A percentile compares a stretch with the other conserved stretches of the same genome.
Evolutionary conservation across 192 early-diverging fungal species (phyloP).

Genomic region (Coemansia sp.): DNA sequence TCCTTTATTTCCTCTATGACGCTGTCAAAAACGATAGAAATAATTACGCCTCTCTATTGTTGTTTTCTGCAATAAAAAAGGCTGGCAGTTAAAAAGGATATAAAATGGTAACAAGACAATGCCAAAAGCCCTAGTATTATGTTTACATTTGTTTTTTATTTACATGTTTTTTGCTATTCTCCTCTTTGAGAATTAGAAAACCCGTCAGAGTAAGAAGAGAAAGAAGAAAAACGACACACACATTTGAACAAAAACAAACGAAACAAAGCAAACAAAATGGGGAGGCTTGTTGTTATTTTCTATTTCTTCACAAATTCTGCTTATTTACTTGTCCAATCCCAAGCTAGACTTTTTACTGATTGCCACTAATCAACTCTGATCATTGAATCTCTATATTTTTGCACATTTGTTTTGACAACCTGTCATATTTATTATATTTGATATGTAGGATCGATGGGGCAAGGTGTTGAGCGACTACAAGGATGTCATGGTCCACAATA

Average conservation of each 20-base stretch:
- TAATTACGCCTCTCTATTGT: neutral
- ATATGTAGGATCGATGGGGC: conserved; percentile 55
- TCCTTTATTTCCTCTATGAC: neutral
- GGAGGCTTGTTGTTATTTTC: neutral
- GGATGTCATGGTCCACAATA: conserved; percentile 53
- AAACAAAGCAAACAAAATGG: no score
- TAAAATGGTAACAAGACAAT: neutral
- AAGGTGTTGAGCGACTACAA: conserved; percentile 57
- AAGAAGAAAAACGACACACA: no score
- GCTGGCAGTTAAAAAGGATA: neutral
- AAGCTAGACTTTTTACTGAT: no score
- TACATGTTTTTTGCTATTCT: neutral
- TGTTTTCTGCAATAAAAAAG: neutral
- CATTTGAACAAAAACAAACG: no score
- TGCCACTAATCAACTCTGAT: neutral
- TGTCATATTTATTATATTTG: neutral
- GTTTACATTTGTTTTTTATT: conserved; percentile 5
- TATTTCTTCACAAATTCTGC: neutral
- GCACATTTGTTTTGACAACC: no score
- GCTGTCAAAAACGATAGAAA: neutral
- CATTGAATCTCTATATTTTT: no score
- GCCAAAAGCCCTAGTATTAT: conserved; percentile 8
- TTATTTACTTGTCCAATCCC: neutral
- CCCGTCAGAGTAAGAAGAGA: neutral
- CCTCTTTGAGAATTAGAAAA: neutral